Base-by-base conservation (phyloP, 129 eudicot species). In the Escallonia rubra region DNA sequence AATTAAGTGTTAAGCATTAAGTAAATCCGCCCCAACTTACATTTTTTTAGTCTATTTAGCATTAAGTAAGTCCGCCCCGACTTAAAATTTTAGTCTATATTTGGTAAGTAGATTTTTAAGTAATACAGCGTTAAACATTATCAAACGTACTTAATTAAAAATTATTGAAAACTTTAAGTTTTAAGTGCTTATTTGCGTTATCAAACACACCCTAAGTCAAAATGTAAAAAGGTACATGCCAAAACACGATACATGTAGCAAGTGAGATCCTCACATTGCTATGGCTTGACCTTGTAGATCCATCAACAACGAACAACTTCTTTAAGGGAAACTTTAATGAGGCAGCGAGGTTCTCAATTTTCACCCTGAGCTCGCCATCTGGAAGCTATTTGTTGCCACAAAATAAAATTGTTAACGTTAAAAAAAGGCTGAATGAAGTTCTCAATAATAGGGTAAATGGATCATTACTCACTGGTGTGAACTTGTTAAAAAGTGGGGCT, bases 221-320 rank as follows among this genome's bases (percentile, higher is more conserved):
- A 2, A 54, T 54, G 38, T 34, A 54, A 4, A n/a, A 51, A 49
- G 43, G 57, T 57, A 58, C 42, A 34, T 54, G 40, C 61, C 14
- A 41, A 53, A n/a, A 70, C 62, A 70, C 48, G 60, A 13, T 11
- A 65, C 61, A 70, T 47, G 53, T 34, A 52, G 10, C 1, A 78
- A 65, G 53, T 13, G 13, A 54, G 56, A 77, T 61, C 60, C 99
- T 87, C 79, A 94, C 99, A 85, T 94, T 94, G 87, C 96, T 89
- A 70, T 94, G 99, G 82, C 97, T 94, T 41, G 99, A 94, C 79
- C 97, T 83, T 69, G 96, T 89, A 57, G 97, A 94, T 77, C 99
- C 99, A 81, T 94, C 99, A 65, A 94, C 96, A 53, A 94, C 99
- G 44, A 94, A 94, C 82, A 94, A 59, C 81, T 94, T 94, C 89